phyloP scores from a whole-genome alignment of 345 rosid genomes.

The Rhodamnia rubescens region DNA sequence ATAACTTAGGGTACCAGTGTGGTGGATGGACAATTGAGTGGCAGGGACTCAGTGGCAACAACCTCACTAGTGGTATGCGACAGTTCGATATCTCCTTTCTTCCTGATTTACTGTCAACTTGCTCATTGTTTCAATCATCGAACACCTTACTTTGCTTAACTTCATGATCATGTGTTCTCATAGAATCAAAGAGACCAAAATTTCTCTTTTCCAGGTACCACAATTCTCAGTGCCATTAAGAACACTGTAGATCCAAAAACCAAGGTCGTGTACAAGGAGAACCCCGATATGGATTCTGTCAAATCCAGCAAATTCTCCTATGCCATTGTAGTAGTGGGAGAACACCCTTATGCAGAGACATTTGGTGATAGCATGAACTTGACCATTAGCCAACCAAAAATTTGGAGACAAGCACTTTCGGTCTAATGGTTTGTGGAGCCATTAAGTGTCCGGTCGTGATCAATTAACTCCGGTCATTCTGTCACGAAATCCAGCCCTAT shows the following conservation, averaged over 20 bases:
- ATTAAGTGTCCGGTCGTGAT: slow-evolving; percentile 48
- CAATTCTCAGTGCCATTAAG: slow-evolving; percentile 50
- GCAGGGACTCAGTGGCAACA: slow-evolving; percentile 48
- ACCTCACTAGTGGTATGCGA: slow-evolving; percentile 21
- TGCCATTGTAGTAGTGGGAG: slow-evolving; percentile 55
- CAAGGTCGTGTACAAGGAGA: slow-evolving; percentile 32
- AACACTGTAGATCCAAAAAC: slow-evolving; percentile 41
- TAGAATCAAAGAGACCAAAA: background rate
- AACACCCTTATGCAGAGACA: slow-evolving; percentile 56
- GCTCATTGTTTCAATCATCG: background rate
- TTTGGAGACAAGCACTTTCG: slow-evolving; percentile 47
- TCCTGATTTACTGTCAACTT: background rate
- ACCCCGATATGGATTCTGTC: slow-evolving; percentile 22
- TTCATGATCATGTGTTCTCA: background rate
- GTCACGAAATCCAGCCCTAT: slow-evolving; percentile 47
- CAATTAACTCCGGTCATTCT: slow-evolving; percentile 59
- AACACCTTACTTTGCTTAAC: background rate
- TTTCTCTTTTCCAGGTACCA: slow-evolving; percentile 31
- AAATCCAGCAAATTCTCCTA: slow-evolving; percentile 27
- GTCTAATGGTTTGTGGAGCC: slow-evolving; percentile 33
- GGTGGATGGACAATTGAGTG: slow-evolving; percentile 67
- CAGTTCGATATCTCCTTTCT: background rate
- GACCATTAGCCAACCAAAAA: slow-evolving; percentile 31
- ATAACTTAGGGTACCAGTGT: slow-evolving; percentile 50
- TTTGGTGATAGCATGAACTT: slow-evolving; percentile 42